Evolutionary conservation across 352 stramenopile genomes (phyloP).

Genomic region (Pseudoperonospora humuli): DNA sequence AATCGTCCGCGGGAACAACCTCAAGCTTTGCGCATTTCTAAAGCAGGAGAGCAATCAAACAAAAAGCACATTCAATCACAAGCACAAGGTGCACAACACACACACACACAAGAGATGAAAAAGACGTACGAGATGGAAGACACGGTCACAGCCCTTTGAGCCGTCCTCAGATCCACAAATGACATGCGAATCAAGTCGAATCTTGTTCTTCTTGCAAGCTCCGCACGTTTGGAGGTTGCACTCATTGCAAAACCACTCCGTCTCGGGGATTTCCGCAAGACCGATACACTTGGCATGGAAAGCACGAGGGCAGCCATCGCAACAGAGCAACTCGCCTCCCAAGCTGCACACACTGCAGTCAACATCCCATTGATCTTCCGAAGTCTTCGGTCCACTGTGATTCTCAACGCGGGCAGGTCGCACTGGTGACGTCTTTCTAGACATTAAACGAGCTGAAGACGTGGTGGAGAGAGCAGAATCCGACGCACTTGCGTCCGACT

Average conservation of each 20-base stretch:
- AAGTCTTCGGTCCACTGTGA: constrained; percentile 26
- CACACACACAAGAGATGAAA: too few relatives aligned
- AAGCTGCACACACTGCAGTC: constrained; percentile 84
- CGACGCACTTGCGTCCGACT: constrained; percentile 21
- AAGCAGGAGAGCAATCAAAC: constrained; percentile 8
- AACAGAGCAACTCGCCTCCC: constrained; percentile 85
- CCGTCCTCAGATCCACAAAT: constrained; percentile 86
- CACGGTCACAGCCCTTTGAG: constrained; percentile 73
- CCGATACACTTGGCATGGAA: constrained; percentile 88
- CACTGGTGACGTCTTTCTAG: constrained; percentile 17
- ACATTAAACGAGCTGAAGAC: constrained; percentile 12
- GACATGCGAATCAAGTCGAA: constrained; percentile 84
- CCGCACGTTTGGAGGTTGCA: constrained; percentile 79
- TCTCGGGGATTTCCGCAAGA: constrained; percentile 50
- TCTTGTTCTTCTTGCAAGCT: constrained; percentile 80
- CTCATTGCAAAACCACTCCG: constrained; percentile 86
- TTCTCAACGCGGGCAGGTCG: constrained; percentile 15
- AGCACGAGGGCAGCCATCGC: constrained; percentile 85
- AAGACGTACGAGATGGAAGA: constrained; percentile 78
- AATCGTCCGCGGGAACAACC: constrained; percentile 76
- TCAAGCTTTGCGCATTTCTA: constrained; percentile 84
- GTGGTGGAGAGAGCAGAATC: constrained; percentile 15
- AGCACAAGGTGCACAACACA: background rate
- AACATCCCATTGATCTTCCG: constrained; percentile 79
- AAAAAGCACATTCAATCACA: constrained; percentile 1